Conservation (phyloP, 1,139 yeast species). For the Saccharomycopsis phalli region DNA sequence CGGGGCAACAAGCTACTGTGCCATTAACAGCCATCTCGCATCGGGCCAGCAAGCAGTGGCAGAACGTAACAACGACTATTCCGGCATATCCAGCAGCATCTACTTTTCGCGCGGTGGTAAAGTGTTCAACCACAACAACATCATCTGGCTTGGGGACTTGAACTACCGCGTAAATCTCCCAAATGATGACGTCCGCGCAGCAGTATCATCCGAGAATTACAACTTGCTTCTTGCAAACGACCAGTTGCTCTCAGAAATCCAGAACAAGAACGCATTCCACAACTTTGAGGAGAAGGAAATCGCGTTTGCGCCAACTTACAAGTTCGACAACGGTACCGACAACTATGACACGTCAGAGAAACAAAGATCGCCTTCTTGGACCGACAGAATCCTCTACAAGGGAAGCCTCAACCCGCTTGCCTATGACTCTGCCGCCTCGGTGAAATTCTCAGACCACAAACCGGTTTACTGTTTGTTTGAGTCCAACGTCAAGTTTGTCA, state of each 20-base stretch:
- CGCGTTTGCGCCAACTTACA: constrained; percentile 81
- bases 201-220: constrained; percentile 33
- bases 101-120: constrained; percentile 40
- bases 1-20: constrained; percentile 66
- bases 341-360: constrained; percentile 82
- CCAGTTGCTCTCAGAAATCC: constrained; percentile 65
- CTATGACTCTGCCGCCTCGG: constrained; percentile 47
- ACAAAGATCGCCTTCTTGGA: constrained; percentile 95
- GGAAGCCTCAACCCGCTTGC: constrained; percentile 51
- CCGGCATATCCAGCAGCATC: constrained; percentile 45
- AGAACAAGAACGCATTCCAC: constrained; percentile 41
- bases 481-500: constrained; percentile 56
- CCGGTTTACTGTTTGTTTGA: constrained; percentile 78
- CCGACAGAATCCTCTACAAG: constrained; percentile 72
- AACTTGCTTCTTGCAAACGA: constrained; percentile 57
- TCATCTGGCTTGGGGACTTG: constrained; percentile 92
- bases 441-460: constrained; percentile 78
- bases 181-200: constrained; percentile 55
- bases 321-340: constrained; percentile 76
- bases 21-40: constrained; percentile 82
- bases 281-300: constrained; percentile 73
- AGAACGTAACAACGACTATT: constrained; percentile 79
- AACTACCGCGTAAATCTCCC: constrained; percentile 71
- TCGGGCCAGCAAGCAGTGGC: constrained; percentile 76
- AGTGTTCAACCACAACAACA: constrained; percentile 66